A percentile compares a stretch with the other conserved stretches of the same genome.
These are phyloP conservation scores for Emmonsiellopsis sp. DNA, from an alignment of 2,329 filamentous ascomycete species.

Conservation along the genomic window DNA sequence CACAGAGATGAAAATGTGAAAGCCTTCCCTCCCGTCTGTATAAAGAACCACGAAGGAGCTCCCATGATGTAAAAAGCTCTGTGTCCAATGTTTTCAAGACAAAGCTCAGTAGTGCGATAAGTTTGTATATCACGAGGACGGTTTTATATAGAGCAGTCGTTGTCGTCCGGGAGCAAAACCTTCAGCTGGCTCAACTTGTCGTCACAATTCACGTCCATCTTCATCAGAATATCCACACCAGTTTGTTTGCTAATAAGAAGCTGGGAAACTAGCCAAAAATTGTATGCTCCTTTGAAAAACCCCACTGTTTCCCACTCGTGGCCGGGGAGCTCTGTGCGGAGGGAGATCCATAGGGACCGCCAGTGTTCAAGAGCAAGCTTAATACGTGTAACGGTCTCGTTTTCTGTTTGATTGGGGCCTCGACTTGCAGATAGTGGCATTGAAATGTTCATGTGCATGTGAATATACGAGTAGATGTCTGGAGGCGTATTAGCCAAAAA, in stretches of 20 bases:
- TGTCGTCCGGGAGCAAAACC: constrained; percentile 12
- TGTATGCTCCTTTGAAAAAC: constrained; percentile 33
- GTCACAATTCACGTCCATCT: constrained; percentile 36
- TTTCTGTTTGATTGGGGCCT: constrained; percentile 14
- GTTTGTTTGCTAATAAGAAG: constrained; percentile 33
- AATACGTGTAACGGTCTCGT: constrained; percentile 22
- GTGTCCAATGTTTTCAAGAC: not conserved
- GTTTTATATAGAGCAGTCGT: not conserved
- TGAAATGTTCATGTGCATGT: constrained; percentile 30
- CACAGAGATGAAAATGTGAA: too few species aligned
- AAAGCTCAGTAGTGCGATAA: not conserved
- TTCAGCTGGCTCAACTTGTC: constrained; percentile 34
- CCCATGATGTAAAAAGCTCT: too few species aligned
- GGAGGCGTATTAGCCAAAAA: constrained; percentile 16
- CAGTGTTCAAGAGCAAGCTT: constrained; percentile 27
- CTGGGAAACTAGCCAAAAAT: constrained; percentile 35
- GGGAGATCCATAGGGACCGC: constrained; percentile 28
- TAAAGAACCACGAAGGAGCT: too few species aligned
- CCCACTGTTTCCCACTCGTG: constrained; percentile 32
- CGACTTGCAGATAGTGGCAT: constrained; percentile 14
- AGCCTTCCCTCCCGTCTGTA: too few species aligned
- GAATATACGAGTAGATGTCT: constrained; percentile 29
- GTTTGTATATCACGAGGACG: not conserved
- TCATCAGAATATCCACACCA: constrained; percentile 34
- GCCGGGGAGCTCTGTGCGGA: constrained; percentile 21